These are phyloP conservation scores for Paecilomyces dactylethromorphus DNA, from an alignment of 2,329 filamentous ascomycete genomes.

Conservation along the genomic window DNA sequence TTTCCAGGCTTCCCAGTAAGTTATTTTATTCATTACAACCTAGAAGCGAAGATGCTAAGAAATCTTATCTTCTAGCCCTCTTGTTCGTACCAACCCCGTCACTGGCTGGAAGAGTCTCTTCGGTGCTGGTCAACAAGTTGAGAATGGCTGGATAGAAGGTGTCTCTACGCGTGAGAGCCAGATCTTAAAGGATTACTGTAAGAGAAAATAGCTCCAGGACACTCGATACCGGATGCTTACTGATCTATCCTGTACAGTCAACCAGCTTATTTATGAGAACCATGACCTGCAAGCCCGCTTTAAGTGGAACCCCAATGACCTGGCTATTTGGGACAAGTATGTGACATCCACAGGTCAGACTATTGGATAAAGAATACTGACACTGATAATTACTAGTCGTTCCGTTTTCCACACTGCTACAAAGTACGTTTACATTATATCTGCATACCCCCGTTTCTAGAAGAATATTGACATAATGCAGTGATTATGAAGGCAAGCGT, in stretches of 20 bases:
- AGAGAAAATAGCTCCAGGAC: conserved; percentile 4
- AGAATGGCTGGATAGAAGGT: conserved; percentile 12
- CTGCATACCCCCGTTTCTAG: neutral
- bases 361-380: neutral
- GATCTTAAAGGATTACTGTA: conserved; percentile 15
- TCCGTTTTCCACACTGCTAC: conserved; percentile 47
- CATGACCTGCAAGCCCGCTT: conserved; percentile 11
- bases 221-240: neutral
- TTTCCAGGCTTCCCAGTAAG: conserved; percentile 34
- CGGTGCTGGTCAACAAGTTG: conserved; percentile 11
- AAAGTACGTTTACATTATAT: conserved; percentile 11
- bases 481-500: conserved; percentile 1
- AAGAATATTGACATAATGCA: neutral
- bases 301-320: conserved; percentile 13
- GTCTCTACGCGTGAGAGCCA: conserved; percentile 14
- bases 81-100: conserved; percentile 44
- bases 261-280: conserved; percentile 15
- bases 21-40: neutral
- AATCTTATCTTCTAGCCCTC: conserved; percentile 7
- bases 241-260: neutral
- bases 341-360: conserved; percentile 4
- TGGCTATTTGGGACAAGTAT: conserved; percentile 16
- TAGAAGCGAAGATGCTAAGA: neutral
- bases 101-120: conserved; percentile 16
- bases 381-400: conserved; percentile 28